Evolutionary conservation across 331 rosid genomes (phyloP).

Genomic region (Acacia concinna): DNA sequence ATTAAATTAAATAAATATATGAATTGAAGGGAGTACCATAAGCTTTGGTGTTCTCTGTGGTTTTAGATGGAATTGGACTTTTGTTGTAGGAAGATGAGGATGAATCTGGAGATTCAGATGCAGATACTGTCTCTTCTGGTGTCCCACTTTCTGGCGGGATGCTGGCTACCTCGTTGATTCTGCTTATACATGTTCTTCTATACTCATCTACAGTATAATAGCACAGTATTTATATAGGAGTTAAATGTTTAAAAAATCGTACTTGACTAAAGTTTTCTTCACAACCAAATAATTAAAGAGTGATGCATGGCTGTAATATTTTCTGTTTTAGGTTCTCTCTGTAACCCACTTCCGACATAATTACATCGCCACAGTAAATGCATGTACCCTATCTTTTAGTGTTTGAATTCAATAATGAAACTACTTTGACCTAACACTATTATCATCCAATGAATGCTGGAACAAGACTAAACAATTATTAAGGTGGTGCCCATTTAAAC

Average conservation of each 20-base stretch:
- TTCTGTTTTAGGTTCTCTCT: conserved; percentile 12
- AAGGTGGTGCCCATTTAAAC: not conserved
- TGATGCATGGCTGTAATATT: not conserved
- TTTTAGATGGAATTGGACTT: conserved; percentile 32
- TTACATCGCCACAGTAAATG: conserved; percentile 3
- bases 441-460: conserved; percentile 15
- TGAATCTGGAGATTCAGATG: conserved; percentile 61
- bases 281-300: not conserved
- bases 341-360: conserved; percentile 23
- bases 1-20: no score
- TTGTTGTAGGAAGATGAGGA: conserved; percentile 66
- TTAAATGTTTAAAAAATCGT: not conserved
- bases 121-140: conserved; percentile 50
- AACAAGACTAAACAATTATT: not conserved
- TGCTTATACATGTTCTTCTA: conserved; percentile 42
- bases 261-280: not conserved
- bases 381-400: not conserved
- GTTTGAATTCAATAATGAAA: conserved; percentile 1
- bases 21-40: conserved; percentile 3
- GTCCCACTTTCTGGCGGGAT: conserved; percentile 42
- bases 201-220: conserved; percentile 40
- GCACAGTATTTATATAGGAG: not conserved
- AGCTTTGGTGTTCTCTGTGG: not conserved
- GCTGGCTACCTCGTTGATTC: conserved; percentile 44
- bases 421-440: not conserved